These are phyloP conservation scores for Apophysomyces elegans DNA, from an alignment of 371 early-diverging fungal species.

Conservation along the genomic window DNA sequence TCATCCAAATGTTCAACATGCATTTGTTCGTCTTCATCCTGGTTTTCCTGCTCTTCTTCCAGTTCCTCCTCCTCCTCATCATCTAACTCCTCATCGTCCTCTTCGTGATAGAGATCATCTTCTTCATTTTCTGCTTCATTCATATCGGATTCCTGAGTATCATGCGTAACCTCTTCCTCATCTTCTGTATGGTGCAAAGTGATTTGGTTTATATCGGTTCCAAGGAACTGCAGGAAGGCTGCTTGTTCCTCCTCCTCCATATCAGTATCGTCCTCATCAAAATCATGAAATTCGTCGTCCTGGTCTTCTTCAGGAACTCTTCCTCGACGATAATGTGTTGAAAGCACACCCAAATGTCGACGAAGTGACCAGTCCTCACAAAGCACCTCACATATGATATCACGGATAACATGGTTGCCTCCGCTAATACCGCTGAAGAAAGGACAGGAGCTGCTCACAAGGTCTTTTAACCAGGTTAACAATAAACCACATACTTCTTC, in stretches of 20 bases:
- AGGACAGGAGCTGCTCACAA: slow-evolving; percentile 67
- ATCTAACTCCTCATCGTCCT: slow-evolving; percentile 15
- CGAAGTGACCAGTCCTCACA: slow-evolving; percentile 58
- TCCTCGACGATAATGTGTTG: slow-evolving; percentile 38
- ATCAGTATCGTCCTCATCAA: slow-evolving; percentile 17
- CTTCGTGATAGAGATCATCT: slow-evolving; percentile 21
- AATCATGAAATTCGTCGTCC: slow-evolving; percentile 12
- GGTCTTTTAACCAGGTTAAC: slow-evolving; percentile 78
- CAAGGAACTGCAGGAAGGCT: slow-evolving; percentile 15
- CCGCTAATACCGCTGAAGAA: slow-evolving; percentile 52
- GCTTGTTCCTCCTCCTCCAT: slow-evolving; percentile 18
- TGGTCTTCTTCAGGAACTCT: slow-evolving; percentile 35
- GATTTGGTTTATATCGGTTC: not conserved
- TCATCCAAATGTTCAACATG: slow-evolving; percentile 7
- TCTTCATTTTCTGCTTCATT: slow-evolving; percentile 12
- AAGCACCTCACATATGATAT: slow-evolving; percentile 74
- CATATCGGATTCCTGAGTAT: slow-evolving; percentile 19
- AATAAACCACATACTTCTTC: slow-evolving; percentile 78
- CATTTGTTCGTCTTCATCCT: slow-evolving; percentile 15
- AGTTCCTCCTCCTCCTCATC: slow-evolving; percentile 15
- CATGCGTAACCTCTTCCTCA: slow-evolving; percentile 21
- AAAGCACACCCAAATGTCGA: slow-evolving; percentile 42
- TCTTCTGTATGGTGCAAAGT: slow-evolving; percentile 19
- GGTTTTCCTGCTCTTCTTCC: slow-evolving; percentile 14
- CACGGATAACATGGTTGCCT: slow-evolving; percentile 58